These are phyloP conservation scores for Boehmeria nivea DNA, from an alignment of 306 rosid species.

Conservation along the genomic window DNA sequence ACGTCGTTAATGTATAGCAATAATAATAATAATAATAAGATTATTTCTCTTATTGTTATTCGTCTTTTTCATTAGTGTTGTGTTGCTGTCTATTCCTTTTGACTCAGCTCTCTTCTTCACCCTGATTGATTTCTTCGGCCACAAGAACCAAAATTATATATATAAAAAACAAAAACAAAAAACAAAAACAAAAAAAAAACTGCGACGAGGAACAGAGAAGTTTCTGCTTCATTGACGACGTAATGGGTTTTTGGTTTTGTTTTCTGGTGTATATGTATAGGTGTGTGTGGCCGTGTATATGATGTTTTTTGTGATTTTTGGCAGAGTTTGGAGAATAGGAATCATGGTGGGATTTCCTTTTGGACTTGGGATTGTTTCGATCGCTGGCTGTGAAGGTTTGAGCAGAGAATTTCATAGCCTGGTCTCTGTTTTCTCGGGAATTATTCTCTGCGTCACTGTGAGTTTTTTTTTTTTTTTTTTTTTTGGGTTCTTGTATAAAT, in stretches of 20 bases:
- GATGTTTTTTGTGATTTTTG: neutral
- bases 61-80: too few relatives aligned
- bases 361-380: too few relatives aligned
- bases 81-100: neutral
- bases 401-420: constrained; percentile 57
- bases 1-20: too few relatives aligned
- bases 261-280: neutral
- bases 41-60: too few relatives aligned
- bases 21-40: too few relatives aligned
- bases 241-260: too few relatives aligned
- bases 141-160: neutral
- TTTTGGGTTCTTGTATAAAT: constrained; percentile 3
- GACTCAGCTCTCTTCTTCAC: neutral
- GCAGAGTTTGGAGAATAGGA: neutral
- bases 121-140: constrained; percentile 8
- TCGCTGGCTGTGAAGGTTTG: constrained; percentile 30
- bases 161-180: too few relatives aligned
- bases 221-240: too few relatives aligned
- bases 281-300: neutral
- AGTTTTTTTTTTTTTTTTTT: constrained; percentile 30
- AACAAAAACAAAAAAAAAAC: too few relatives aligned
- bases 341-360: constrained; percentile 39
- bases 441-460: constrained; percentile 60
- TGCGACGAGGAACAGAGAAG: too few relatives aligned
- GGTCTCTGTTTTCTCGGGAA: constrained; percentile 50